Base-by-base conservation (phyloP, 148 eudicot genomes). In the Rhododendron ferrugineum region DNA sequence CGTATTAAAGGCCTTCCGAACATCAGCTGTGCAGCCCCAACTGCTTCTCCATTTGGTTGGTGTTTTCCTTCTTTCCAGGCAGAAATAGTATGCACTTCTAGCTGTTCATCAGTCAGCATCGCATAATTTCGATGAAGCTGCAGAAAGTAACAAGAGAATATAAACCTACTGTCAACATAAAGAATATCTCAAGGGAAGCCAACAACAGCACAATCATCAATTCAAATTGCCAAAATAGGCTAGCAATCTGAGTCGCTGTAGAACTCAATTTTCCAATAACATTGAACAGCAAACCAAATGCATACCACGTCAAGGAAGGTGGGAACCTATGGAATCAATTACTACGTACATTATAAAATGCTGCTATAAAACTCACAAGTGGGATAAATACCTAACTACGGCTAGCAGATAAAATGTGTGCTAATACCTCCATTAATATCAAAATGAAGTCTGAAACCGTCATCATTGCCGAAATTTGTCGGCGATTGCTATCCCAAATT, bases 371-470 rank as follows among this genome's bases (percentile, higher is more conserved):
- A 30, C 85, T 30, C 50, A 37, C 62, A 62, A 37, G 85, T 74
- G 28, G 30, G 34, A 72, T 37, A 34, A 20, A 42, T 15, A 26
- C 56, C 74, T 81, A n/a, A 32, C 20, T 20, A 34, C 40, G 4
- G 11, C 62, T 4, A 9, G 56, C 54, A 82, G 37, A 60, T 22
- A n/a, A 80, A 76, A 82, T 15, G 37, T 20, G 70, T 26, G 72
- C 16, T 72, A 28, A 70, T 91, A 91, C 92, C 90, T 87, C 84
- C 11, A 89, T 64, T 36, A 91, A 56, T 58, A 91, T 85, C 75
- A 86, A 81, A 30, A 91, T 86, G 84, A 91, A 89, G 87, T 91
- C 92, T 15, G 92, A 91, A 64, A 91, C 87, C 47, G 90, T 91
- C 83, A 91, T 37, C 91, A 91, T 91, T 77, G 90, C 90, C 3